Conservation (phyloP, 331 rosid species). For the Acacia pycnantha region DNA sequence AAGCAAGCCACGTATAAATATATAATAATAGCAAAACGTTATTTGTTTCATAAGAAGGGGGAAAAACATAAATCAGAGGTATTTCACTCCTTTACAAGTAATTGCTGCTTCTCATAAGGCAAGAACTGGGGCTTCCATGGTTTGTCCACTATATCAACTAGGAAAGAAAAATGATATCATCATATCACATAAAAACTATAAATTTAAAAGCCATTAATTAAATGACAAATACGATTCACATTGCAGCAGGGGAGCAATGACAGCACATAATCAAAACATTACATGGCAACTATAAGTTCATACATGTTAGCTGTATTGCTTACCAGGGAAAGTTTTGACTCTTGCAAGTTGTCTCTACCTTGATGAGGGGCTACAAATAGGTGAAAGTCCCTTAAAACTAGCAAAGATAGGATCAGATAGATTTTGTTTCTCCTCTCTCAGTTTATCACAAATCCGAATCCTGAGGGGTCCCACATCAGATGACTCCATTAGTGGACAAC, state of each 20-base stretch:
- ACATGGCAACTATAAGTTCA: neutral
- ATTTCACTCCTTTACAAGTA: neutral
- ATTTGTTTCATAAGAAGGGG: no score
- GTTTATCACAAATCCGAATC: slow-evolving; percentile 32
- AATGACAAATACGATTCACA: neutral
- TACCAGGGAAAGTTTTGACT: slow-evolving; percentile 4
- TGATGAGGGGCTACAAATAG: slow-evolving; percentile 36
- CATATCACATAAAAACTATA: neutral
- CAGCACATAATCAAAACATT: neutral
- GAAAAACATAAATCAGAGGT: neutral
- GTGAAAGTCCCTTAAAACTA: slow-evolving; percentile 19
- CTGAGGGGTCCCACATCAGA: slow-evolving; percentile 21
- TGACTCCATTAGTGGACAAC: slow-evolving; percentile 39
- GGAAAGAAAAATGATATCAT: neutral
- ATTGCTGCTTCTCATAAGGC: slow-evolving; percentile 35
- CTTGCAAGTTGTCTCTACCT: neutral
- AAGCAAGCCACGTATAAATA: no score
- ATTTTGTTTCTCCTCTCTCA: slow-evolving; percentile 39
- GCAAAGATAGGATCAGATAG: slow-evolving; percentile 42
- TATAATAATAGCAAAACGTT: no score
- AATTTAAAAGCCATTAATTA: neutral
- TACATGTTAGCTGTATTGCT: slow-evolving; percentile 3
- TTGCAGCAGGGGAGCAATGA: neutral
- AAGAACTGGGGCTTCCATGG: slow-evolving; percentile 45
- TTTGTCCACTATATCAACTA: slow-evolving; percentile 13